Evolutionary conservation across 192 early-diverging fungal genomes (phyloP).

Genomic region (Backusella luteola): DNA sequence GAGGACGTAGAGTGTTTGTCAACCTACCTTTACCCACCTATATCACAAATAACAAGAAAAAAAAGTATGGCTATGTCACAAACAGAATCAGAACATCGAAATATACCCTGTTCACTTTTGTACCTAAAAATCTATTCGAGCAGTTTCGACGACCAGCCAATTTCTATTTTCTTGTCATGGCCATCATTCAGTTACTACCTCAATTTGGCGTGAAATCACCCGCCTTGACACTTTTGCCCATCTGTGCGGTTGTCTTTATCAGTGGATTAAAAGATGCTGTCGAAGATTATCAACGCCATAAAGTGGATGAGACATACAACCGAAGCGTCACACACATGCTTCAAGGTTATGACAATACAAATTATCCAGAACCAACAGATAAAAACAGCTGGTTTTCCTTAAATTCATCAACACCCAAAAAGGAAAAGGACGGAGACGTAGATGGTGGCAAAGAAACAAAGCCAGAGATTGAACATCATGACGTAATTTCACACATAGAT

Average conservation of each 20-base stretch:
- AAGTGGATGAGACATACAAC: constrained; percentile 85
- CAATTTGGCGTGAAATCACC: constrained; percentile 80
- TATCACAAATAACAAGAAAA: constrained; percentile 40
- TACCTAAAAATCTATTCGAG: constrained; percentile 89
- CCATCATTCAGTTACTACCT: constrained; percentile 80
- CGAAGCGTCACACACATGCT: constrained; percentile 50
- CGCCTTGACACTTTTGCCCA: constrained; percentile 75
- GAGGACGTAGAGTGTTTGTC: constrained; percentile 58
- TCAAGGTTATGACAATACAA: constrained; percentile 45
- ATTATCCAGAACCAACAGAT: constrained; percentile 31
- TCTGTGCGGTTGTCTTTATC: constrained; percentile 75
- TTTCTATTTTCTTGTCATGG: constrained; percentile 85
- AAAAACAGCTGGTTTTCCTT: not conserved
- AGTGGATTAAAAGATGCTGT: constrained; percentile 85
- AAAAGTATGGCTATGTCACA: constrained; percentile 58
- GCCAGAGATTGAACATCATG: not conserved
- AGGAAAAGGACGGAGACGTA: not conserved
- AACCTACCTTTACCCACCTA: constrained; percentile 62
- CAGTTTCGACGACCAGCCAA: constrained; percentile 84
- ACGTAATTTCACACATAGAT: not conserved
- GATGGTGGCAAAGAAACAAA: not conserved
- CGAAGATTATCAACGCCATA: constrained; percentile 87
- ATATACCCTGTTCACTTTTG: constrained; percentile 79
- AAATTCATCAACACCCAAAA: not conserved
- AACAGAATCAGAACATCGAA: constrained; percentile 87